Evolutionary conservation across 1,284 basidiomycete species (phyloP), one percentile per base, ranked within the genome.

Genomic region (Fomes fomentarius): DNA sequence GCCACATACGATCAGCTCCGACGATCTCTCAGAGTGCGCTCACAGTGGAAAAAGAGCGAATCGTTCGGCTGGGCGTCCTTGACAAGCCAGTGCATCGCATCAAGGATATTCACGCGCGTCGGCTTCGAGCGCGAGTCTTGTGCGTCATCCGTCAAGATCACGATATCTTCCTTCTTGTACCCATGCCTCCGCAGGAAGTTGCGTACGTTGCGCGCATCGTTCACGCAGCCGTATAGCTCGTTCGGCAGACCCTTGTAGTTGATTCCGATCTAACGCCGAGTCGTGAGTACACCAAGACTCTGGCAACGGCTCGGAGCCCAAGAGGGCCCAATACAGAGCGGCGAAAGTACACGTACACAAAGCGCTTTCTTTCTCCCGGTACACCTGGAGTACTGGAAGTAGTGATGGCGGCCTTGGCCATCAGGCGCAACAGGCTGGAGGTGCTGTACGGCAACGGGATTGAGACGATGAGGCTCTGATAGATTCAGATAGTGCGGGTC

Each of bases 1-100:
- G n/a, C n/a, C n/a, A 41, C 28, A 22, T 22, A 21, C 17, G 40
- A 46, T 19, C 19, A 19, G 15, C 35, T 10, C 17, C n/a, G 17
- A 19, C 35, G 14, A 37, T 12, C 8, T n/a, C 19, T 8, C 31
- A 40, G 15, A 30, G 47, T 45, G 17, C 33, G 59, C 85, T 53
- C 62, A 92, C 92, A 96, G 66, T 96, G 94, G 80, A 96, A 94
- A 79, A 96, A 96, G 34, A 96, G 75, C 0, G 93, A 87, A 66
- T 96, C 94, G 63, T 96, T 88, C 3, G 91, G 86, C 42, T 76
- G 72, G 14, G 94, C 94, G 61, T 79, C 87, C 9, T 72, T 73
- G 12, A 95, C 91, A n/a, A 97, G 82, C 94, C 95, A 97, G 59
- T 85, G 81, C 91, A 96, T 95, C 1, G 87, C 94, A 52, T 76